Evolutionary conservation across 495 filamentous ascomycete species (phyloP).

Genomic region (Rhizodiscina lignyota): DNA sequence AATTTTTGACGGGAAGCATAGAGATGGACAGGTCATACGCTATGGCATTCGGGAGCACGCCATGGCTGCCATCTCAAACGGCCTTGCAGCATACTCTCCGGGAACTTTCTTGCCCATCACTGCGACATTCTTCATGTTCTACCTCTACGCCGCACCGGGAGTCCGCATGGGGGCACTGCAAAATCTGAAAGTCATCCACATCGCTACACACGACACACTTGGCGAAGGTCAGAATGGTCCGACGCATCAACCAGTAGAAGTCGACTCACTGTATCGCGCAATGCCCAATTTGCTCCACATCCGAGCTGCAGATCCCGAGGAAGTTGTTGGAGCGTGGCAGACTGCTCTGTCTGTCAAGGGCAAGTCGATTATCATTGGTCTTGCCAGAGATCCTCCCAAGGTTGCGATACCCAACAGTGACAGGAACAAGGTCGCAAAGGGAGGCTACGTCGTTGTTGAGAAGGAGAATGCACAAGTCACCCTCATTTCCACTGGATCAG

Average conservation of each 20-base stretch:
- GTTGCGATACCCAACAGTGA: constrained; percentile 24
- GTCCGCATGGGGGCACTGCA: constrained; percentile 7
- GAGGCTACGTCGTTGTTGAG: constrained; percentile 27
- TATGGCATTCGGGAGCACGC: constrained; percentile 29
- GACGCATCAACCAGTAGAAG: constrained; percentile 5
- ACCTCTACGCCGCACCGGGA: constrained; percentile 4
- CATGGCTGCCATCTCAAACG: neutral
- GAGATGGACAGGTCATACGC: constrained; percentile 35
- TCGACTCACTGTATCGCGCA: constrained; percentile 1
- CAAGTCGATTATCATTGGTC: constrained; percentile 30
- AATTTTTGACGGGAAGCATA: constrained; percentile 30
- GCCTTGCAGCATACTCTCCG: neutral
- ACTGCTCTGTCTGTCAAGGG: constrained; percentile 29
- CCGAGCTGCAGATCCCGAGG: constrained; percentile 1
- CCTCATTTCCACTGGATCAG: constrained; percentile 31
- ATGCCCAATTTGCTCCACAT: constrained; percentile 7
- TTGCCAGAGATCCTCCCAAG: constrained; percentile 31
- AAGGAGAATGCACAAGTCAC: constrained; percentile 27
- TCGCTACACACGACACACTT: constrained; percentile 6
- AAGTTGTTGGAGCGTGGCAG: constrained; percentile 2
- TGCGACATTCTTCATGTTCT: constrained; percentile 2
- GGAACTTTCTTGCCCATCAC: neutral
- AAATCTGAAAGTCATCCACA: constrained; percentile 2
- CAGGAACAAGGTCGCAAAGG: constrained; percentile 29
- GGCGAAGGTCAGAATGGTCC: constrained; percentile 5